Evolutionary conservation across 768 basidiomycete species (phyloP), one percentile per base, ranked within the genome.

Genomic region (Rhodotorula paludigena): DNA sequence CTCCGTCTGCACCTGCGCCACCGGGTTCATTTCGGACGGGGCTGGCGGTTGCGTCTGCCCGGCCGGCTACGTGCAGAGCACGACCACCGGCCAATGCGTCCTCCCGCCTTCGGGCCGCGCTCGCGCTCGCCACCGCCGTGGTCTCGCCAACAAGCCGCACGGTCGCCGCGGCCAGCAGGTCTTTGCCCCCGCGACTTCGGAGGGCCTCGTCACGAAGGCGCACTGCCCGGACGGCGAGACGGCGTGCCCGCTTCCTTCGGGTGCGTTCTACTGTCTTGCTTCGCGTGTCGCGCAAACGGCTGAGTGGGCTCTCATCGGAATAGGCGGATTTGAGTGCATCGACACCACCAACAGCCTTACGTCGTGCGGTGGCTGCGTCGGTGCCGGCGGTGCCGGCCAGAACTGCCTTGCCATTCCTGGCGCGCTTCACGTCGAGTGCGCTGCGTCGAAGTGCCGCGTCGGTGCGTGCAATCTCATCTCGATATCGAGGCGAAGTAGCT

Each of bases 381-480:
- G 49, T 9, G 11, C 30, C 8, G 57, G 49, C 32, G 16, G 32
- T 42, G 0, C 49, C 9, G 67, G 67, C 5, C 35, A 30, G 23
- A 48, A 69, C 68, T 69, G 68, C 55, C 63, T 69, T 10, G 48
- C 53, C 25, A 69, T 69, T 32, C 53, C 52, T 1, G 68, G 68
- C n/a, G 68, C 63, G 1, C 59, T 69, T 39, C 14, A 21, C 54
- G 63, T 69, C 39, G 30, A 55, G 38, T 69, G 68, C 55, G 2
- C 10, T 9, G 53, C 51, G 35, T 44, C 44, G 5, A 20, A 36
- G 36, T 69, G 68, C 49, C 32, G 36, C 14, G 63, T 69, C 30
- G 57, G 61, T 62, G 21, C 28, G 61, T 47, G 12, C 4, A 12
- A 9, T 61, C 36, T 51, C 23, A 47, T 21, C 23, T 47, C 45